Conservation (phyloP, 805 yeast genomes). For the Starmerella vaccinii region DNA sequence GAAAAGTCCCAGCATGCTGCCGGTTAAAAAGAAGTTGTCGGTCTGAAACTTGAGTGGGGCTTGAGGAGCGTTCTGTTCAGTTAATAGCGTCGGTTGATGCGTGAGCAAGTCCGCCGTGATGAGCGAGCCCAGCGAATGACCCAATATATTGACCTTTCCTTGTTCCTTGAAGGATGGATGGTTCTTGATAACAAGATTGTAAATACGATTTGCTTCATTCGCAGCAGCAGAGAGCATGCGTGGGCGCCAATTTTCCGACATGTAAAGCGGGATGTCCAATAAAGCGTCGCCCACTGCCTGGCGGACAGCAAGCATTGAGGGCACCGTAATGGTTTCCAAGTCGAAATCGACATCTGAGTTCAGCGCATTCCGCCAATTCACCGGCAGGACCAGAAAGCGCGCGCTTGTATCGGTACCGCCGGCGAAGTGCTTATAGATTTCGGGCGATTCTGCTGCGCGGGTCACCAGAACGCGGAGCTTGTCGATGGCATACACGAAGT, state of each 20-base stretch:
- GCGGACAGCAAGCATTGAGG: constrained; percentile 67
- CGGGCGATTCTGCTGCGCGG: constrained; percentile 23
- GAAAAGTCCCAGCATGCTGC: constrained; percentile 26
- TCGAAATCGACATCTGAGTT: constrained; percentile 40
- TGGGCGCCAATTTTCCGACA: constrained; percentile 51
- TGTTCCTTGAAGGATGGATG: constrained; percentile 52
- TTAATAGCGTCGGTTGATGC: constrained; percentile 31
- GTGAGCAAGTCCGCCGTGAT: constrained; percentile 65
- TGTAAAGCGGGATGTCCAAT: constrained; percentile 69
- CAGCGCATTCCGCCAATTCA: constrained; percentile 73
- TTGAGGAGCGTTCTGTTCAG: constrained; percentile 22
- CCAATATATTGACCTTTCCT: constrained; percentile 54
- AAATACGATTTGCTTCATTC: constrained; percentile 58
- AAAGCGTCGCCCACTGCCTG: constrained; percentile 75
- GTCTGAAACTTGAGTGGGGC: constrained; percentile 57
- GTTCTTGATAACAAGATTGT: constrained; percentile 45
- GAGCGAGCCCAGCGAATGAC: constrained; percentile 82
- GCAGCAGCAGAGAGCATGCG: constrained; percentile 60
- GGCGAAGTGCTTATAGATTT: constrained; percentile 20
- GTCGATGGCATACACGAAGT: constrained; percentile 64
- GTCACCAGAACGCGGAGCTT: constrained; percentile 31
- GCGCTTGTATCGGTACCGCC: constrained; percentile 9
- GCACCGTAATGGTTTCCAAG: constrained; percentile 60
- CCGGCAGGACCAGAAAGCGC: constrained; percentile 47
- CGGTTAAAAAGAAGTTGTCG: constrained; percentile 47